A percentile compares a stretch with the other conserved stretches of the same genome.
These are phyloP conservation scores for Salix exigua DNA, from an alignment of 345 rosid genomes.

Conservation along the genomic window DNA sequence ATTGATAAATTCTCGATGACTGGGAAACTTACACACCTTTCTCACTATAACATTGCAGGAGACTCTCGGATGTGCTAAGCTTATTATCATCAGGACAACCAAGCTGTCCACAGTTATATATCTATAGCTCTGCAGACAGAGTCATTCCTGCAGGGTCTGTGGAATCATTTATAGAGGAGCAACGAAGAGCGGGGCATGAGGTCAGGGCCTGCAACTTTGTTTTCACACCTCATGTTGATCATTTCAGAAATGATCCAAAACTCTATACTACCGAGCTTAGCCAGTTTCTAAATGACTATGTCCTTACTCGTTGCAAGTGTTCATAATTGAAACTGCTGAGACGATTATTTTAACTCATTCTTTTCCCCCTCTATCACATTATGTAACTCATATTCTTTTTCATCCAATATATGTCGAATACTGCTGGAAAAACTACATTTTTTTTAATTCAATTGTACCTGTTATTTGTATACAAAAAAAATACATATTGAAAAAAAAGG, in stretches of 20 bases:
- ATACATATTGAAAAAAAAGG: neutral
- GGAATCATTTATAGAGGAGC: constrained; percentile 80
- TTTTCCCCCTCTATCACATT: neutral
- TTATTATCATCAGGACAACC: constrained; percentile 76
- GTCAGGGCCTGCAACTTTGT: constrained; percentile 91
- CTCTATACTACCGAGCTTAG: constrained; percentile 67
- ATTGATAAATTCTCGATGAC: neutral
- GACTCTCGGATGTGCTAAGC: constrained; percentile 63
- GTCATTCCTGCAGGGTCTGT: constrained; percentile 79
- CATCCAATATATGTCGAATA: neutral
- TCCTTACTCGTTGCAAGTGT: constrained; percentile 47
- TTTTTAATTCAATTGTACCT: neutral
- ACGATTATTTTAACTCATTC: neutral
- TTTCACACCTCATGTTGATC: constrained; percentile 95
- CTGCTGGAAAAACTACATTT: neutral
- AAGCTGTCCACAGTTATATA: constrained; percentile 85
- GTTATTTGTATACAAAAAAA: neutral
- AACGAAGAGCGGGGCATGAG: constrained; percentile 67
- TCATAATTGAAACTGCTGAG: neutral
- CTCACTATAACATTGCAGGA: constrained; percentile 42
- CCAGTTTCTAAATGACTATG: constrained; percentile 72
- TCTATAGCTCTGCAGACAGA: constrained; percentile 92
- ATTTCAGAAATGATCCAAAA: constrained; percentile 87
- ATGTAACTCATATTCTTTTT: neutral
- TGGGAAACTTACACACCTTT: neutral